Evolutionary conservation across 2,329 filamentous ascomycete species (phyloP), one percentile per base, ranked within the genome.

Genomic region (Fusarium sp.): DNA sequence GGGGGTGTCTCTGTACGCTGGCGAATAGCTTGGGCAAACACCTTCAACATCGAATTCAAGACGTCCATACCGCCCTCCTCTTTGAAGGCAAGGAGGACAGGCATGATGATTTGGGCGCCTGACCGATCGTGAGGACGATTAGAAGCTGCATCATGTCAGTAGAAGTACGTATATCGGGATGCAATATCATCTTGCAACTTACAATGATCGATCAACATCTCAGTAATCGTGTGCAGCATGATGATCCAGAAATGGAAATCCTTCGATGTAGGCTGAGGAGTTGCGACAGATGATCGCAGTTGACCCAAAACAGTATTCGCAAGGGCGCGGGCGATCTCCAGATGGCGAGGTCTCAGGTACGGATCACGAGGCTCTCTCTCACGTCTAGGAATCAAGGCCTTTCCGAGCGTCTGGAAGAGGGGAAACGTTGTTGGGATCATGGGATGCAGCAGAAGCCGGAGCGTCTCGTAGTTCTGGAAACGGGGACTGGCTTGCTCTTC

Each of bases 41-140:
- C 87, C 45, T 90, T 86, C 11, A 97, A 88, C 79, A 97, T 91
- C 0, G 88, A 85, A 76, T 94, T 95, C 69, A 98, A 85, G 6
- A 91, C 88, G 10, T 91, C 88, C 68, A 99, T 88, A 0, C 97
- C 96, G 42, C 91, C 91, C 57, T 91, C 89, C 69, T 94, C 92
- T 81, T 95, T 96, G 85, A 99, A 98, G 1, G 95, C 93, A 65
- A 95, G 89, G 27, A 99, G 87, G 38, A 98, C 92, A 31, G 97
- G 89, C 50, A 95, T 93, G 63, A 93, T 89, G 16, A 92, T 86
- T 71, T 91, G 89, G 10, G 85, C 78, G 7, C 81, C 86, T 72
- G 83, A 85, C 74, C 82, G 88, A 73, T 86, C 90, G 78, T 78
- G 87, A 77, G 83, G 85, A 66, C 84, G 86, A 69, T 79, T 83